Evolutionary conservation across 208 protist genomes (phyloP).

Genomic region (Acanthamoeba culbertsoni): DNA sequence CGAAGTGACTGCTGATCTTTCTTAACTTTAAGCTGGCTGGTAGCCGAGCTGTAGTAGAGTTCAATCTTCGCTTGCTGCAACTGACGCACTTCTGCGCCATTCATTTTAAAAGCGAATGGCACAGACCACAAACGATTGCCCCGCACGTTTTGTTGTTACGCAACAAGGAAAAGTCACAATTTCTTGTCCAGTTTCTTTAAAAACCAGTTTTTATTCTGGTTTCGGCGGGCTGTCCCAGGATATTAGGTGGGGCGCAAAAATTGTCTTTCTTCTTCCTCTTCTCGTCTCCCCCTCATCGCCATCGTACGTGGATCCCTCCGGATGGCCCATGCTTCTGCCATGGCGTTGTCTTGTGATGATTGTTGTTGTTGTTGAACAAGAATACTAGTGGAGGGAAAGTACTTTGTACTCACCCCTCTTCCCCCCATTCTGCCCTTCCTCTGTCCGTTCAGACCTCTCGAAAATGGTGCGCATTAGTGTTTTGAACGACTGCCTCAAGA

Average conservation of each 20-base stretch:
- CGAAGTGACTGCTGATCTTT: slow-evolving; percentile 32
- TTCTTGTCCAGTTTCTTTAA: too few species aligned
- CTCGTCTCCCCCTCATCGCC: background rate
- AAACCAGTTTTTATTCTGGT: too few species aligned
- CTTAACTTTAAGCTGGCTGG: slow-evolving; percentile 18
- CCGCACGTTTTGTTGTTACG: too few species aligned
- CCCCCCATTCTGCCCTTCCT: background rate
- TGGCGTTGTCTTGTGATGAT: background rate
- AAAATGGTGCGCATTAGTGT: slow-evolving; percentile 99
- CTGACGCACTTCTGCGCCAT: background rate
- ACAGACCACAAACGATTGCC: too few species aligned
- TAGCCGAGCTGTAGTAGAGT: slow-evolving; percentile 36
- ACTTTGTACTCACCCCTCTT: slow-evolving; percentile 30
- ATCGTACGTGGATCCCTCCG: slow-evolving; percentile 15
- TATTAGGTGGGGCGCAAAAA: background rate
- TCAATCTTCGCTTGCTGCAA: slow-evolving; percentile 31
- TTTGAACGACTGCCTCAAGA: slow-evolving; percentile 98
- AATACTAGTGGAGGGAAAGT: background rate
- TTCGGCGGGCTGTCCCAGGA: too few species aligned
- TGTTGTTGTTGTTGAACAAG: background rate
- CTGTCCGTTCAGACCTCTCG: background rate
- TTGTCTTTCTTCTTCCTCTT: slow-evolving; percentile 22
- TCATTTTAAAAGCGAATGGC: too few species aligned
- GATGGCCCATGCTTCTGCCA: background rate
- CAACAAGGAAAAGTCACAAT: too few species aligned